Percentiles rank a stretch among this genome's conserved stretches.
Conservation (phyloP, 1,139 yeast genomes). For the Blastobotrys malaysiensis region DNA sequence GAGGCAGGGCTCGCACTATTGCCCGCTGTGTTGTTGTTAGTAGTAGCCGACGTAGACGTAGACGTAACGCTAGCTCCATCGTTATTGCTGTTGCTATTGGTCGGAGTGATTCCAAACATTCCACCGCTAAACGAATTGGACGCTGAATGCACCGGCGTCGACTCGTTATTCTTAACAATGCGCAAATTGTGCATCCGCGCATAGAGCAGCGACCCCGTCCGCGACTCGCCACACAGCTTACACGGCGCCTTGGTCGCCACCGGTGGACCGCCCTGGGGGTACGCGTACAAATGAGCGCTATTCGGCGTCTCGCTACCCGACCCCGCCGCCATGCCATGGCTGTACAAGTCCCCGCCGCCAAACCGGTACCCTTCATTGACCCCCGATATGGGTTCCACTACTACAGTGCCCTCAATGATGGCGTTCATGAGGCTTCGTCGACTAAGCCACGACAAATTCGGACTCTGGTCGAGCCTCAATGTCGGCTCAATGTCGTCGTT, state of each 20-base stretch:
- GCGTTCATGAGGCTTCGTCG: conserved; percentile 57
- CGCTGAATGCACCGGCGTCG: conserved; percentile 6
- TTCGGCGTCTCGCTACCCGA: conserved; percentile 31
- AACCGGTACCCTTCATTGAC: conserved; percentile 51
- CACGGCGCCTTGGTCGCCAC: conserved; percentile 73
- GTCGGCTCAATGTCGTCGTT: conserved; percentile 78
- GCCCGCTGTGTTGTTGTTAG: conserved; percentile 3
- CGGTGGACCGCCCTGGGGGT: conserved; percentile 49
- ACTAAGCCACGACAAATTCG: conserved; percentile 55
- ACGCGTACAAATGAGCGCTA: conserved; percentile 31
- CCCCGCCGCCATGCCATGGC: conserved; percentile 38
- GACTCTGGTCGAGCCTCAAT: conserved; percentile 53
- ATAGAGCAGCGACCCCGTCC: conserved; percentile 66
- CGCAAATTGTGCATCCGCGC: conserved; percentile 71
- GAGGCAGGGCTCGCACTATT: conserved; percentile 7
- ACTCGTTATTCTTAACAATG: conserved; percentile 19
- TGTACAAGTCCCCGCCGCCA: conserved; percentile 10
- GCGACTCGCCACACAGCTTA: conserved; percentile 72
- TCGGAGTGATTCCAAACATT: neutral
- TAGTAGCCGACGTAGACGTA: neutral
- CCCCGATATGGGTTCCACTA: conserved; percentile 83
- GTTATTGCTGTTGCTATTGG: neutral
- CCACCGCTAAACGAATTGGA: conserved; percentile 6
- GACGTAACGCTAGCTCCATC: conserved; percentile 1
- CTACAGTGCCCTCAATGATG: conserved; percentile 73